Percentiles rank a stretch among this genome's conserved stretches.
Conservation (phyloP, 202 grass and related monocot species). For the Carex arenaria region DNA sequence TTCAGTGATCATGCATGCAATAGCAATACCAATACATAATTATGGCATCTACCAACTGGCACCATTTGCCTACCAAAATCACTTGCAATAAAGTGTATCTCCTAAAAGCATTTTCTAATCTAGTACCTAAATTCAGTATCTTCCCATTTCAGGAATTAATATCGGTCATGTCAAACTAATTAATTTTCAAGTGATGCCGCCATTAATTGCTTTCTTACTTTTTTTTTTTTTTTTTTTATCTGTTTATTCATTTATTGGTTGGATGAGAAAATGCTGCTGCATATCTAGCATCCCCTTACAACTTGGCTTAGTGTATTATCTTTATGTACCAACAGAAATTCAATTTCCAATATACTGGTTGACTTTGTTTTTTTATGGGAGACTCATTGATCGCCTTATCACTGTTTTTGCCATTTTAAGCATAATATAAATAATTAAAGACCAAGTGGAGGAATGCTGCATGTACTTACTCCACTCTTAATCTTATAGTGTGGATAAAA, state of each 20-base stretch:
- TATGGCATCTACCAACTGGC: conserved; percentile 14
- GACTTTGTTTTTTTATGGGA: not conserved
- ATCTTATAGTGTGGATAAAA: not conserved
- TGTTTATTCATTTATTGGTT: not conserved
- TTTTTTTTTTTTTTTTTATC: not conserved
- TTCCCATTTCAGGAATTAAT: conserved; percentile 11
- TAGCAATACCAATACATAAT: conserved; percentile 18
- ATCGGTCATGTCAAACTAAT: conserved; percentile 13
- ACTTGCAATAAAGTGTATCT: conserved; percentile 18
- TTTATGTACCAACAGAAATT: not conserved
- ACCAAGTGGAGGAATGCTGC: not conserved
- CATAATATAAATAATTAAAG: not conserved
- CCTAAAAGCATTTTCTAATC: not conserved
- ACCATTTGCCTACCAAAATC: conserved; percentile 21
- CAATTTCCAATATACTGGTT: not conserved
- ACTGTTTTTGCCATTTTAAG: not conserved
- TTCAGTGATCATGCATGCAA: conserved; percentile 18
- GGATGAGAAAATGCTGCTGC: not conserved
- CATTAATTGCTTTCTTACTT: conserved; percentile 10
- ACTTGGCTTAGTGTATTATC: not conserved
- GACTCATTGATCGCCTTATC: not conserved
- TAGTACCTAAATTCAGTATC: conserved; percentile 18
- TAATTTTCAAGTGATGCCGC: conserved; percentile 12
- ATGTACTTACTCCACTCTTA: not conserved
- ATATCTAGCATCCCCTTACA: not conserved